phyloP scores from a whole-genome alignment of 1,284 basidiomycete genomes.

The Chiua sp. region DNA sequence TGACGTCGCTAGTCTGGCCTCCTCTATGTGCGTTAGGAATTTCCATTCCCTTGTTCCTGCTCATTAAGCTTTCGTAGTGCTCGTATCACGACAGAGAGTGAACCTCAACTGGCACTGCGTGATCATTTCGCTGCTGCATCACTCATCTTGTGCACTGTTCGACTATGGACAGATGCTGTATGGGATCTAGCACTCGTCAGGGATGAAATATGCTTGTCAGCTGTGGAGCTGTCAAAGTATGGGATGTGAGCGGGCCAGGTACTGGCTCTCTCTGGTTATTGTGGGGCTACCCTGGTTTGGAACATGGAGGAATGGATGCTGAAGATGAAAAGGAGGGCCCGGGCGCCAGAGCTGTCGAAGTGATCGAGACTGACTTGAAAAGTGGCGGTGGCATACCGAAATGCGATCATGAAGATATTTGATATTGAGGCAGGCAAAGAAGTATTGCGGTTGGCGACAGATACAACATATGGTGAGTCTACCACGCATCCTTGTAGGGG shows the following conservation, averaged over 20 bases:
- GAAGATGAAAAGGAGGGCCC: slow-evolving; percentile 54
- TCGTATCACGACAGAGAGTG: slow-evolving; percentile 77
- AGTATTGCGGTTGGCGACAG: slow-evolving; percentile 68
- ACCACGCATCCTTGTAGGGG: slow-evolving; percentile 12
- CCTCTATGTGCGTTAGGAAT: slow-evolving; percentile 62
- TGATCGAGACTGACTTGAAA: slow-evolving; percentile 80
- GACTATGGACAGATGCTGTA: slow-evolving; percentile 89
- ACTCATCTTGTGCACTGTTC: slow-evolving; percentile 89
- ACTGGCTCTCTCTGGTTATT: slow-evolving; percentile 67
- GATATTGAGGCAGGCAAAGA: slow-evolving; percentile 89
- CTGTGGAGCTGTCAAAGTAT: slow-evolving; percentile 91
- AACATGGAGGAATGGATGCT: slow-evolving; percentile 55
- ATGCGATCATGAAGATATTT: slow-evolving; percentile 90
- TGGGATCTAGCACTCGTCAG: slow-evolving; percentile 90
- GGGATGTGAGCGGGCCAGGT: slow-evolving; percentile 77
- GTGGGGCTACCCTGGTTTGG: slow-evolving; percentile 81
- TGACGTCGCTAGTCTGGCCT: slow-evolving; percentile 69
- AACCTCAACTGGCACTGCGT: slow-evolving; percentile 90
- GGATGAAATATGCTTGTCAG: slow-evolving; percentile 84
- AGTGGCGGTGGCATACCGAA: slow-evolving; percentile 91
- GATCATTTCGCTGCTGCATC: slow-evolving; percentile 94
- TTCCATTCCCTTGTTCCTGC: slow-evolving; percentile 14
- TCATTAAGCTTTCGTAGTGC: slow-evolving; percentile 46
- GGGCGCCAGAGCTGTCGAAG: slow-evolving; percentile 83
- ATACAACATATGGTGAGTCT: slow-evolving; percentile 71